Evolutionary conservation across 768 basidiomycete species (phyloP), one percentile per base, ranked within the genome.

Genomic region (Harrya chromipes): DNA sequence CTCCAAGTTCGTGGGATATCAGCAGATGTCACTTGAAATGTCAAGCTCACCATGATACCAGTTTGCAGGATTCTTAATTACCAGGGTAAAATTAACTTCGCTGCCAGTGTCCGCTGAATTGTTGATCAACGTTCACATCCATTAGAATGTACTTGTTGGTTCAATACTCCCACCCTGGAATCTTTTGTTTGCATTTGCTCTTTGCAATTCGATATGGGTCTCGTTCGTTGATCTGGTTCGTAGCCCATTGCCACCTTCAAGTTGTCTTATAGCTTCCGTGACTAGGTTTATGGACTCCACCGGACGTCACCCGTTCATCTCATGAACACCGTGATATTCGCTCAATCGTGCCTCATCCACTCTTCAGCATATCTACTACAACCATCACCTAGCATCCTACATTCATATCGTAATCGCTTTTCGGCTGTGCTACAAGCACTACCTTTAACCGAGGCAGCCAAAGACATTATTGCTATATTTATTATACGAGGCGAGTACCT

Each of bases 1-100:
- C 60, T 74, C 10, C 71, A 72, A 56, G 74, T 74, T 56, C 37
- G 60, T 59, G 21, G 44, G 40, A 37, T 27, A n/a, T 29, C 37
- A 26, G 17, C 35, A 2, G n/a, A 16, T 31, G n/a, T 39, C 14
- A 5, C 20, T 46, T 24, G 14, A 17, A 20, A 35, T 33, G 19
- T 17, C 6, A 46, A 35, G 34, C 53, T 60, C 16, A 57, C 29
- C 10, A 43, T 24, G 21, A 21, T 19, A 17, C 26, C 45, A 74
- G 67, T 59, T 66, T 50, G 58, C 64, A 52, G 72, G 73, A 13
- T 55, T 67, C 24, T 62, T 65, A 43, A 64, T 72, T 27, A 42
- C 59, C 7, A 60, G 61, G 45, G 66, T 66, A 44, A 50, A 58
- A 38, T 21, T 27, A 29, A 39, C 16, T 6, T 14, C 6, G 3